Base-by-base conservation (phyloP, 257 asterid species). In the Cordia subcordata region DNA sequence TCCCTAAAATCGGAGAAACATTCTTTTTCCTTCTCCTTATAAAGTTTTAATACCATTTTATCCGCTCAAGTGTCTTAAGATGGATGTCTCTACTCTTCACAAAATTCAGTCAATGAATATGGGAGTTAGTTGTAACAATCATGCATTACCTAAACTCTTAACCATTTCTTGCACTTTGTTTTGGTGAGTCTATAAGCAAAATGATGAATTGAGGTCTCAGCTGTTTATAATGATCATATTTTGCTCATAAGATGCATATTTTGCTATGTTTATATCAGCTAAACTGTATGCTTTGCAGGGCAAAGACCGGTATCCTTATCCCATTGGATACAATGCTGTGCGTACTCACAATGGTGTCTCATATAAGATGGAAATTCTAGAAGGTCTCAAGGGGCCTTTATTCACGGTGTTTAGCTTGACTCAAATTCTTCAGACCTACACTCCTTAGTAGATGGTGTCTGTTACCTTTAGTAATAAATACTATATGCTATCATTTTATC, bases 221-320 rank as follows among this genome's bases (percentile, higher is more conserved):
- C 35, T 27, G 35, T 27, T 27, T 27, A 27, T 27, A 27, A 27
- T n/a, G n/a, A n/a, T 6, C 35, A 27, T 27, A 6, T 27, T 27
- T 6, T 49, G 27, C 10, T 49, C 23, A 49, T 60, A 46, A 1
- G n/a, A 27, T 23, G 18, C 42, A n/a, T 21, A 17, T 18, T 33
- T 47, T 11, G 50, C 46, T 54, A 46, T 65, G 39, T 65, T 13
- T 21, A 38, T 10, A 39, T 53, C 13, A 32, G 63, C 55, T 75
- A 78, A 54, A 13, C 55, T 51, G 21, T 65, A 62, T 55, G 56
- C 58, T 68, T 70, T 68, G 55, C 81, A 92, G 99, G 99, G 99
- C 13, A 92, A 86, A 76, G 91, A 88, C 64, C 86, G 99, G 52
- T 84, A 86, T 81, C 99, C 99, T 52, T 92, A 86, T 76, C 99